Conservation (phyloP, 257 asterid species). For the Cynanchum wilfordii region DNA sequence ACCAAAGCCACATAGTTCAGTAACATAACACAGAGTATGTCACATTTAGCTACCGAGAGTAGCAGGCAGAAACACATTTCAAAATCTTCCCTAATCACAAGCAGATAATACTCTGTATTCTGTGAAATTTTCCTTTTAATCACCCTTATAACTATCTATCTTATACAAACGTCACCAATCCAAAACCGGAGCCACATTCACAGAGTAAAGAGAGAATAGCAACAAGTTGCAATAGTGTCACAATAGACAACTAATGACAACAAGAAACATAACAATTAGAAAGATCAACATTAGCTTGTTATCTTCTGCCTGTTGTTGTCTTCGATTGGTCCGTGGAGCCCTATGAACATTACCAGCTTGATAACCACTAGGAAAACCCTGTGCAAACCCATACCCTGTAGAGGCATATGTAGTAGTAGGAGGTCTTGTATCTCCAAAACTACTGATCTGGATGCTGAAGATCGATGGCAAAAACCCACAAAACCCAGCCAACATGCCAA, state of each 20-base stretch:
- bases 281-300: conserved; percentile 47
- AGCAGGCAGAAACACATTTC: neutral
- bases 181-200: neutral
- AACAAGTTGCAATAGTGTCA: neutral
- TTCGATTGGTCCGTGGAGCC: conserved; percentile 23
- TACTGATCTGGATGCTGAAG: conserved; percentile 43
- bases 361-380: conserved; percentile 30
- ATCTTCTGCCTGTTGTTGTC: conserved; percentile 35
- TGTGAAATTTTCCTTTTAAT: neutral
- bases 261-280: conserved; percentile 33
- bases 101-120: neutral
- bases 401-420: conserved; percentile 21
- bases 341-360: conserved; percentile 19
- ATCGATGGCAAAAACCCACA: conserved; percentile 52
- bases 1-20: too few relatives aligned
- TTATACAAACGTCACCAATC: neutral
- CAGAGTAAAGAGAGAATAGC: neutral
- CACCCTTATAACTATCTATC: neutral
- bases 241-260: conserved; percentile 9
- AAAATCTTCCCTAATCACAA: neutral
- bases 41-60: neutral
- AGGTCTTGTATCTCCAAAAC: conserved; percentile 24
- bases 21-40: too few relatives aligned
- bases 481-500: conserved; percentile 54
- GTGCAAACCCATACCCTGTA: conserved; percentile 31